A percentile compares a stretch with the other conserved stretches of the same genome.
phyloP scores from a whole-genome alignment of 305 asterid genomes.

The Salvia sclarea region DNA sequence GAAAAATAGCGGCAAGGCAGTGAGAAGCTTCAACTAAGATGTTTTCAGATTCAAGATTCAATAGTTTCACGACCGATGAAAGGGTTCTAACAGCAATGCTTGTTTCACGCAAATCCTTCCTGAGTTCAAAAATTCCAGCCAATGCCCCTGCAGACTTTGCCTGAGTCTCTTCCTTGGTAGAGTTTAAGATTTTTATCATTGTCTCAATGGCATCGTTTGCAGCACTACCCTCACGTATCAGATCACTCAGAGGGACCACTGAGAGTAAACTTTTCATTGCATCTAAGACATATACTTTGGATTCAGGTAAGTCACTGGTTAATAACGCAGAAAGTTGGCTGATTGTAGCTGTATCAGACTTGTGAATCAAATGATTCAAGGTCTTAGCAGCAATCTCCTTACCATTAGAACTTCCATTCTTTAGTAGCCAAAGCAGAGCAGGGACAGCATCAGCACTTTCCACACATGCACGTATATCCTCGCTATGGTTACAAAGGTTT shows the following conservation, averaged over 20 bases:
- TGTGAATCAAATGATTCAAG: conserved; percentile 93
- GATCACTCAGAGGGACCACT: conserved; percentile 79
- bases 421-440: conserved; percentile 92
- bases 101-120: conserved; percentile 95
- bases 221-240: conserved; percentile 96
- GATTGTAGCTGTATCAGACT: conserved; percentile 97
- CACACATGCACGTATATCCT: conserved; percentile 99
- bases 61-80: conserved; percentile 62
- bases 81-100: conserved; percentile 70
- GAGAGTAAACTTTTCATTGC: conserved; percentile 91
- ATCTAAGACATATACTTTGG: conserved; percentile 87
- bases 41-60: conserved; percentile 65
- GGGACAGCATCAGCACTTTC: conserved; percentile 99
- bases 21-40: conserved; percentile 70
- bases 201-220: conserved; percentile 97
- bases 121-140: conserved; percentile 77
- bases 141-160: conserved; percentile 91
- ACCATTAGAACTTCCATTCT: conserved; percentile 94
- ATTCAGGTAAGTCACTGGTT: conserved; percentile 92
- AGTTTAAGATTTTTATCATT: conserved; percentile 80
- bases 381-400: conserved; percentile 98
- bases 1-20: conserved; percentile 91
- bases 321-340: conserved; percentile 96
- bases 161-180: conserved; percentile 89
- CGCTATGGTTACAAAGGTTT: conserved; percentile 98